Evolutionary conservation across 257 asterid species (phyloP), one percentile per base, ranked within the genome.

Genomic region (Lithospermum erythrorhizon): DNA sequence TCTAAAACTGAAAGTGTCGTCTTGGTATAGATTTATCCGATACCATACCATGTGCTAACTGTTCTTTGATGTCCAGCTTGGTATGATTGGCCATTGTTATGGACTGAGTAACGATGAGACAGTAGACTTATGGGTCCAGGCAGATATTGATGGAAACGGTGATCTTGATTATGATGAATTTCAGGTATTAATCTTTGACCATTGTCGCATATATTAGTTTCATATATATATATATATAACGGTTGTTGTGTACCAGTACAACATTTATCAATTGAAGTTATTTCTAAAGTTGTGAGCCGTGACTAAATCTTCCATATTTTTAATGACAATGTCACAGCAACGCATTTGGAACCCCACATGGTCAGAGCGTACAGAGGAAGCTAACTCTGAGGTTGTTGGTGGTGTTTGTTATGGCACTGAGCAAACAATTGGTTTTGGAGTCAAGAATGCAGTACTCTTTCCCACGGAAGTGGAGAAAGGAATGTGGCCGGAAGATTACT

Each of bases 401-500:
- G 82, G 71, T 1, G 62, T 61, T 17, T 70, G 35, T 24, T 60
- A 58, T 19, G 96, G 74, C n/a, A 82, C 79, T 0, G 96, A 83
- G 62, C 81, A 91, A 76, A 79, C 95, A 0, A 79, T 88, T 51
- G 98, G 98, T 49, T 91, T 88, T 67, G 82, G 93, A 49, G 87
- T 91, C 51, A 86, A 91, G 81, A 82, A 91, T 32, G 98, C 98
- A 6, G 94, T 84, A 63, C 90, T 91, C 52, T 91, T 88, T 78
- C 98, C 98, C 2, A 77, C 93, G 3, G 95, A 91, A 75, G 96
- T 83, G 3, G 98, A 91, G 81, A 86, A 82, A 69, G 98, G 98
- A 60, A 74, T 66, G 78, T 91, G 98, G 98, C 98, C 98, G 0
- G 96, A 91, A 55, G 79, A 91, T 53, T 91, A 88, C 82, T 86